Evolutionary conservation across 1,284 basidiomycete species (phyloP), one percentile per base, ranked within the genome.

Genomic region (Polyporus tsugae): DNA sequence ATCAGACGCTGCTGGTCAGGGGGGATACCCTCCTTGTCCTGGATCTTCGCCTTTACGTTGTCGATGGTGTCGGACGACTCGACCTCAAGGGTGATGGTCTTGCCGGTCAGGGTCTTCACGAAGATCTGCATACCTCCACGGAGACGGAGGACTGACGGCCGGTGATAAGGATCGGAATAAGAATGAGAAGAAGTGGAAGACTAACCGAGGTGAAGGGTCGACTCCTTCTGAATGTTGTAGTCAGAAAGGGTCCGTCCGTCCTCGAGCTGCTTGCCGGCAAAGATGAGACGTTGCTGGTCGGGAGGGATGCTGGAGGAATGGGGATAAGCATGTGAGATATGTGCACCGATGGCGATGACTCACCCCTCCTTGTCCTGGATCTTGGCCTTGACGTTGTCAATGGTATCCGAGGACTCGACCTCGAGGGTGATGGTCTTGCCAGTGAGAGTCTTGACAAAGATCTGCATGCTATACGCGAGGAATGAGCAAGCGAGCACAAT

Each of bases 31-130:
- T 91, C 89, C 84, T 91, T 91, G 80, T 91, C 89, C 79, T 91
- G 89, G 75, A 91, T 91, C 85, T 91, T 91, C 72, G 89, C 85
- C 83, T 91, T 91, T 77, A 91, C 90, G 74, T 92, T 92, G 82
- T 93, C 91, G 77, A 93, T 93, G 63, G 92, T 93, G 82, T 94
- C 92, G 4, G 89, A 91, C n/a, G 91, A 92, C 83, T 94, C 92
- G 60, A 95, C 92, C 83, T 95, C 93, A 71, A 94, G 88, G 68
- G 93, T 94, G 83, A 95, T 95, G 63, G 93, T 93, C 87, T 95
- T 95, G 75, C 94, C 94, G 42, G 95, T 95, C 63, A 95, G 82
- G 71, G 87, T 90, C 82, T 93, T 93, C 53, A 94, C 91, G 78
- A 94, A 94, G 77, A 94, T 93, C 81, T 93, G 92, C 92, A 93